A percentile compares a stretch with the other conserved stretches of the same genome.
Evolutionary conservation across 352 stramenopile species (phyloP).

Genomic region (Phytophthora kernoviae): DNA sequence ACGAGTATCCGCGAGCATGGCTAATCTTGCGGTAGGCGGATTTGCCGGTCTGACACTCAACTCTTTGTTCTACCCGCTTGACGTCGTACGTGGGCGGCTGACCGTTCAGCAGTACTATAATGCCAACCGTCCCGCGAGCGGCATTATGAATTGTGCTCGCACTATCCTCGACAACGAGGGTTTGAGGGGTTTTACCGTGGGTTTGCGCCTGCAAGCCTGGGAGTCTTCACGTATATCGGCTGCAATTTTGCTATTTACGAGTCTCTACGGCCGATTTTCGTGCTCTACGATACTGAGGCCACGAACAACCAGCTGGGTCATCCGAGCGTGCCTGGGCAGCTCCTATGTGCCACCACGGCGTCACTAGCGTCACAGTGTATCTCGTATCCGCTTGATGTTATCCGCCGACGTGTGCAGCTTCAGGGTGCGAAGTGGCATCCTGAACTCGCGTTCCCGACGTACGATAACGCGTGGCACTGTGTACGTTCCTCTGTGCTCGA

Average conservation of each 20-base stretch:
- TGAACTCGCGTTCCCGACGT: slow-evolving; percentile 66
- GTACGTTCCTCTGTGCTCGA: slow-evolving; percentile 53
- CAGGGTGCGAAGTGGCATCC: slow-evolving; percentile 67
- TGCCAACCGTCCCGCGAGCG: slow-evolving; percentile 43
- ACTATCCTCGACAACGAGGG: slow-evolving; percentile 58
- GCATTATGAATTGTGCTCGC: slow-evolving; percentile 59
- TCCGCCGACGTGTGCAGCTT: slow-evolving; percentile 80
- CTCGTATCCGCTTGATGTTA: slow-evolving; percentile 83
- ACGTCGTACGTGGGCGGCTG: slow-evolving; percentile 76
- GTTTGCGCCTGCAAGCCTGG: slow-evolving; percentile 70
- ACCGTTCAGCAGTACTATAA: slow-evolving; percentile 75
- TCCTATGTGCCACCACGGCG: slow-evolving; percentile 72
- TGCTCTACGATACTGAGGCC: slow-evolving; percentile 74
- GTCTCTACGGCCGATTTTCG: slow-evolving; percentile 77
- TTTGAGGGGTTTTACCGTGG: slow-evolving; percentile 74
- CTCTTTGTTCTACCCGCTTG: slow-evolving; percentile 74
- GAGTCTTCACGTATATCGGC: slow-evolving; percentile 84
- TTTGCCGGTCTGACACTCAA: slow-evolving; percentile 75
- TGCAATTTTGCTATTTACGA: slow-evolving; percentile 88
- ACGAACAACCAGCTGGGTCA: slow-evolving; percentile 61
- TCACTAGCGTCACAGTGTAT: slow-evolving; percentile 75
- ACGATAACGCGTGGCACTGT: slow-evolving; percentile 76
- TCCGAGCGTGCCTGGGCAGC: slow-evolving; percentile 76
- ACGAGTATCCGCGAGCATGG: slow-evolving; percentile 44
- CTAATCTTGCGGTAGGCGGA: slow-evolving; percentile 68